Percentiles rank a stretch among this genome's conserved stretches.
Evolutionary conservation across 345 rosid species (phyloP).

Genomic region (Salix arbutifolia): DNA sequence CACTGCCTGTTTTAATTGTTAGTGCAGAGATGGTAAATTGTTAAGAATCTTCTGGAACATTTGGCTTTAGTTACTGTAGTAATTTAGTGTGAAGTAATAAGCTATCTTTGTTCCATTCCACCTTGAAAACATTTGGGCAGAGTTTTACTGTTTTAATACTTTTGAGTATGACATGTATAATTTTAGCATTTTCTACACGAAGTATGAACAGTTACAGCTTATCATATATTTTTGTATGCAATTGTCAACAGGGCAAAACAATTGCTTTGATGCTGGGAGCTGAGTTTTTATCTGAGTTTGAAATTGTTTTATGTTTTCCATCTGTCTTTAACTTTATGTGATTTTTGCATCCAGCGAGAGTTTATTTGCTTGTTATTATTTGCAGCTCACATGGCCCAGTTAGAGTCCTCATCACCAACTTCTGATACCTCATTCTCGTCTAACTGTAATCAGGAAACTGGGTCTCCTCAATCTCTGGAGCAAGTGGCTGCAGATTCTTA

Average conservation of each 20-base stretch:
- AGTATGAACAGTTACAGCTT: neutral
- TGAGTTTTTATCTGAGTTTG: neutral
- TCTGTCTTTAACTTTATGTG: neutral
- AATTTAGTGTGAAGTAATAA: neutral
- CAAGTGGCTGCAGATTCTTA: constrained; percentile 38
- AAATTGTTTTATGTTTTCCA: neutral
- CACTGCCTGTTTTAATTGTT: neutral
- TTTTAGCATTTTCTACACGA: neutral
- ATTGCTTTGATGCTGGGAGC: neutral
- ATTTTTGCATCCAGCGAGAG: constrained; percentile 10
- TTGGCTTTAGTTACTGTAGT: neutral
- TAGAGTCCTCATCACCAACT: constrained; percentile 30
- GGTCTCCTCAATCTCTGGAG: constrained; percentile 31
- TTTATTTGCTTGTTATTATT: constrained; percentile 12
- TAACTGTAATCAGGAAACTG: constrained; percentile 34
- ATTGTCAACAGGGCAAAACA: neutral
- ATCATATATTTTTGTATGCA: too few species aligned
- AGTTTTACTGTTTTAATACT: neutral
- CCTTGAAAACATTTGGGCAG: neutral
- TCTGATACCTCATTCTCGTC: constrained; percentile 39
- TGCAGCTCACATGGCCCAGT: constrained; percentile 33
- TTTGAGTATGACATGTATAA: neutral
- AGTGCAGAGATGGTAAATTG: neutral
- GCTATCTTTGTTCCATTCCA: neutral
- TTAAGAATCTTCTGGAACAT: neutral